A percentile compares a stretch with the other conserved stretches of the same genome.
Evolutionary conservation across 2,329 filamentous ascomycete genomes (phyloP).

Genomic region (Aspergillus udagawae): DNA sequence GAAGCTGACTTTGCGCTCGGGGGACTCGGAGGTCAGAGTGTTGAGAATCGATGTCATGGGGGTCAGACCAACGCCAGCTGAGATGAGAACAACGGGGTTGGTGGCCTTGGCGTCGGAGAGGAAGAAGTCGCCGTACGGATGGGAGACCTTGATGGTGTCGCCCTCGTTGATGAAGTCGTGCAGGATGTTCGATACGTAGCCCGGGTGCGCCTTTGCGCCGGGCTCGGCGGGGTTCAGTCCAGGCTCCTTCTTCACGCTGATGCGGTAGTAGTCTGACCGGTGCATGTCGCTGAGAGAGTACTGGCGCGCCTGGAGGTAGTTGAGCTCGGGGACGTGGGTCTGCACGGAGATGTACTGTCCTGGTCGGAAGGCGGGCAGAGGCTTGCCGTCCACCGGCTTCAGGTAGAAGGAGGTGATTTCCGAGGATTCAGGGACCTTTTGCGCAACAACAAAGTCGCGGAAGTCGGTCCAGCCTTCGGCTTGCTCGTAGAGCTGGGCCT

Average conservation of each 20-base stretch:
- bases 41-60: constrained; percentile 60
- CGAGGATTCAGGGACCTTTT: constrained; percentile 60
- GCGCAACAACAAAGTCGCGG: constrained; percentile 60
- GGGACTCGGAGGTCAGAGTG: constrained; percentile 42
- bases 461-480: constrained; percentile 55
- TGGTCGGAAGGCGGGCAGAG: constrained; percentile 60
- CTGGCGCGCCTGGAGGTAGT: constrained; percentile 62
- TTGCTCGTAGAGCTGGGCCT: constrained; percentile 54
- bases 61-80: constrained; percentile 57
- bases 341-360: constrained; percentile 71
- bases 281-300: constrained; percentile 69
- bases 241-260: constrained; percentile 66
- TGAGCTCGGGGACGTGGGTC: constrained; percentile 54
- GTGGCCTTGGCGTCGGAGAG: constrained; percentile 37
- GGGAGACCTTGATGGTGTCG: constrained; percentile 60
- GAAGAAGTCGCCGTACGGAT: constrained; percentile 61
- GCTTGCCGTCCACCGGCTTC: constrained; percentile 55
- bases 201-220: constrained; percentile 49
- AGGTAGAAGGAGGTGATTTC: constrained; percentile 69
- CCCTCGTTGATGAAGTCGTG: constrained; percentile 60
- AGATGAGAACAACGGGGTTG: constrained; percentile 56
- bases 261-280: constrained; percentile 58
- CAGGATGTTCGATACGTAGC: constrained; percentile 65
- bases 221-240: constrained; percentile 33
- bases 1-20: constrained; percentile 52